Base-by-base conservation (phyloP, 2,329 filamentous ascomycete genomes). In the Didymellaceae sp. region DNA sequence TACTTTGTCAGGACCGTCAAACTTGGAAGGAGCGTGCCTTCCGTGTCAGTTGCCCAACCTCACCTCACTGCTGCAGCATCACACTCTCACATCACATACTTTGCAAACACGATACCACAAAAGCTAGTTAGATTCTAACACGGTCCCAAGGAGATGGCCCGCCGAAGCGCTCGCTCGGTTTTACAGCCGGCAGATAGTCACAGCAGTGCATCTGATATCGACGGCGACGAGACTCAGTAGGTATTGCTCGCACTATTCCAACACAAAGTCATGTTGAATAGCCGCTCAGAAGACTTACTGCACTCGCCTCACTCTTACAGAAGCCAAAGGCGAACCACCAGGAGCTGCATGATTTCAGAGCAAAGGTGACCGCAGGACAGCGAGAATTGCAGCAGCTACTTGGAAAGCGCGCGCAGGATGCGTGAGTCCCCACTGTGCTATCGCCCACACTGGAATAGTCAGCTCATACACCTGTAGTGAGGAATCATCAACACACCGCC, bases 151-250 rank as follows among this genome's bases (percentile, higher is more conserved):
- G 22, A 7, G n/a, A 66, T 66, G 63, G 57, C 58, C 17, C 52
- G 55, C 30, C 55, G 45, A 45, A 55, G 52, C 35, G 32, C 32
- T 20, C 32, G 37, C 6, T 37, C 52, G 13, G 40, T 45, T 16
- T 14, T 6, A 14, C 34, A 52, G 11, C 22, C 18, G n/a, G 20
- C 42, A n/a, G 35, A 33, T n/a, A 48, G 34, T 8, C 52, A 45
- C 7, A 35, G 33, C 3, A 55, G 25, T 32, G 25, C 30, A 10
- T 32, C 30, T 9, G 56, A 58, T 14, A 56, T 57, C 7, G 53
- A 55, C 8, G 45, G 35, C 5, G 63, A 61, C 2, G 60, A 66
- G 25, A 70, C 59, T 54, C 67, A 67, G 67, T 70, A 42, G 33
- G 65, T 52, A 18, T 3, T 0, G 14, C 6, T 5, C 9, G 8